Base-by-base conservation (phyloP, 2,329 filamentous ascomycete species). In the Colletotrichum coccodes region DNA sequence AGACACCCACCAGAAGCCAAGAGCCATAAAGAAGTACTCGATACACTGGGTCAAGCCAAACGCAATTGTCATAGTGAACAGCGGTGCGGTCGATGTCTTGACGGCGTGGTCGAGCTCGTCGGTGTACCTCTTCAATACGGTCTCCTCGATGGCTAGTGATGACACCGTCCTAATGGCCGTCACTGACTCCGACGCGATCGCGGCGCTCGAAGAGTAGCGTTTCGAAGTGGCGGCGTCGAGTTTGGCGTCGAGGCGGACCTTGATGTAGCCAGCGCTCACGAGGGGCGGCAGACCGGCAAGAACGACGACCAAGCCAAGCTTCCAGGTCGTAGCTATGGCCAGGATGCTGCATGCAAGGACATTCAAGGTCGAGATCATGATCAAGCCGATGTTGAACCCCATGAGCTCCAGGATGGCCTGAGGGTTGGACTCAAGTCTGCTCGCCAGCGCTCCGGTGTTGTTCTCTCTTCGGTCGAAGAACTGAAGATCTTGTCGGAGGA, bases 301-400 rank as follows among this genome's bases (percentile, higher is more conserved):
- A 6, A 86, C 79, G n/a, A 84, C 79, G 2, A 86, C 83, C 4
- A 87, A 72, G 0, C 83, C 84, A 7, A 87, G 73, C 56, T 84
- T 86, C 84, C 83, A 87, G 16, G 80, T 80, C 59, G 80, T 78
- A 1, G 75, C 80, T 9, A 88, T 77, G 0, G 80, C 80, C 1
- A 88, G 70, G 12, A 85, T 76, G 61, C 76, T 77, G 66, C 79
- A 82, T 0, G 79, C 76, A 16, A 76, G 62, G 16, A 84, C 70
- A 38, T 80, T 82, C 28, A 83, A 68, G 1, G 79, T 69, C 1
- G 78, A 74, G 38, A 82, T 78, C 11, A 81, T n/a, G 32, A 83
- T 79, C 3, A 83, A 75, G 1, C 75, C 80, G 28, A 83, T 73
- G 44, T 82, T 84, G 68, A 80, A 79, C 1, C 81, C 80, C 80